Base-by-base conservation (phyloP, 495 filamentous ascomycete species). In the Penicillium malachiteum region DNA sequence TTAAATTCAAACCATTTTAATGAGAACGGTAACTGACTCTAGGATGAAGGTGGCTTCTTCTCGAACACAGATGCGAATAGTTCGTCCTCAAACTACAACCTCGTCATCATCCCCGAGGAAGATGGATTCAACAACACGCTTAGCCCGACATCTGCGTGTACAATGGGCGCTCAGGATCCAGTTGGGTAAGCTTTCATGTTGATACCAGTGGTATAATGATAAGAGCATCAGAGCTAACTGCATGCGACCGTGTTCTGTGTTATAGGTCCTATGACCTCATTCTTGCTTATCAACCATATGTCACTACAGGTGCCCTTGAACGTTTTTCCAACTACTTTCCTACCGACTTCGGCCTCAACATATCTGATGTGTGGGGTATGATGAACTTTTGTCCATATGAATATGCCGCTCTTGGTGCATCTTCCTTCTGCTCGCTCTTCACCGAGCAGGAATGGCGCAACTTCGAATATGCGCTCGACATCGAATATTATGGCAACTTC, bases 381-480 rank as follows among this genome's bases (percentile, higher is more conserved):
- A 79, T 86, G 34, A 74, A 68, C 55, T 53, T 74, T 11, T 76
- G 71, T 51, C 58, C 62, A 5, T 76, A 73, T 39, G 73, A 76
- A 33, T 60, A 61, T 50, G 64, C 71, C 7, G 62, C 56, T 13
- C 57, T 71, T 10, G 64, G 65, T 16, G 48, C 30, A 13, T 74
- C 67, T 0, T 60, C 69, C 2, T 83, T 81, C 71, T 84, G 81
- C 57, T 50, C 71, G 16, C 70, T 83, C 5, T 83, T 84, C 64
- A 83, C 80, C 17, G 78, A 77, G 43, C 68, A 80, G 48, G 81
- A 84, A 63, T 84, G 79, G 79, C 60, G 70, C n/a, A 78, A 74
- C 51, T 84, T 77, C 57, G 80, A 78, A 49, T 83, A 83, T 61
- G 69, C 72, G 16, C 56, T 84, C 38, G 86, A 88, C 57, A 68